Percentiles rank a stretch among this genome's conserved stretches.
phyloP scores from a whole-genome alignment of 768 basidiomycete species.

The Auricularia sp. region DNA sequence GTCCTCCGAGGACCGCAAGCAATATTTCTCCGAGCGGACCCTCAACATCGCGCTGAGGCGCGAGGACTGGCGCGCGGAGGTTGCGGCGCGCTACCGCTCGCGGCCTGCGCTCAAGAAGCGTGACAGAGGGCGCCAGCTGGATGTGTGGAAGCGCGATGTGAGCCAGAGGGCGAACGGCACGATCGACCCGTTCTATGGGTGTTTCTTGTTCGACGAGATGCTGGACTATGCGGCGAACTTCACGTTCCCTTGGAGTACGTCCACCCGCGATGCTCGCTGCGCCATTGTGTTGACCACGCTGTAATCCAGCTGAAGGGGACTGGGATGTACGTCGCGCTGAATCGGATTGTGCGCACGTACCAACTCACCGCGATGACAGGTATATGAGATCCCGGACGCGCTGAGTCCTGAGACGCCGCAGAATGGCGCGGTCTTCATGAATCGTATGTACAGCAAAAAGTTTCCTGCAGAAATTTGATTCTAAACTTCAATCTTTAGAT shows the following conservation, averaged over 20 bases:
- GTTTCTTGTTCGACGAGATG: slow-evolving; percentile 53
- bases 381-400: slow-evolving; percentile 22
- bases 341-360: slow-evolving; percentile 35
- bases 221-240: slow-evolving; percentile 66
- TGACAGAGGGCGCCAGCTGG: not conserved
- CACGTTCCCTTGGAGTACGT: slow-evolving; percentile 49
- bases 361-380: slow-evolving; percentile 23
- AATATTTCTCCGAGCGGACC: not conserved
- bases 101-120: slow-evolving; percentile 2
- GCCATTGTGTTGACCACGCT: not conserved
- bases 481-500: slow-evolving; percentile 26
- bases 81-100: not conserved
- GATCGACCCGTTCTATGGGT: slow-evolving; percentile 42
- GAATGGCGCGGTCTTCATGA: slow-evolving; percentile 51
- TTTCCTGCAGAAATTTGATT: not conserved
- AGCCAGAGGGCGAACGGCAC: slow-evolving; percentile 41
- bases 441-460: slow-evolving; percentile 31
- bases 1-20: slow-evolving; percentile 10
- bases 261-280: slow-evolving; percentile 7
- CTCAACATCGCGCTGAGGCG: slow-evolving; percentile 15
- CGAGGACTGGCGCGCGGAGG: slow-evolving; percentile 13
- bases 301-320: not conserved
- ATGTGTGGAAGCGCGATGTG: slow-evolving; percentile 37
- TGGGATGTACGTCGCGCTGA: not conserved
- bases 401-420: slow-evolving; percentile 33